Conservation (phyloP, 1,284 basidiomycete genomes). For the Apiotrichum laibachii region DNA sequence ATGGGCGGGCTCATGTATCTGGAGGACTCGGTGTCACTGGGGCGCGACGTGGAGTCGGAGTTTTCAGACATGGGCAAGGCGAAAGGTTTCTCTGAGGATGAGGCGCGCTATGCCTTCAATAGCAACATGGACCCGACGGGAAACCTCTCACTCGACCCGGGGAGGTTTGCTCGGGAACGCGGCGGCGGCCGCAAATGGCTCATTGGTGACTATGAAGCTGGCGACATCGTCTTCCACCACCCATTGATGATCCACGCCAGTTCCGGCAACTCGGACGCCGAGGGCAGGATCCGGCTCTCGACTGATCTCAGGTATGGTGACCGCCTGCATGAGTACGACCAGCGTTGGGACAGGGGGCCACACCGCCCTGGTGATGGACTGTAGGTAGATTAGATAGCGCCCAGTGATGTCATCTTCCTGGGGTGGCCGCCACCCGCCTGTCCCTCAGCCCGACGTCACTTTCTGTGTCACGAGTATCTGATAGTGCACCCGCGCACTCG, state of each 20-base stretch:
- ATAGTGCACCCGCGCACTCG: too few species aligned
- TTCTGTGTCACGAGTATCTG: too few species aligned
- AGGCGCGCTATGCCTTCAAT: slow-evolving; percentile 27
- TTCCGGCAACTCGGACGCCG: slow-evolving; percentile 5
- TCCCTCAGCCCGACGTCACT: too few species aligned
- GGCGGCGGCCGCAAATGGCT: slow-evolving; percentile 10
- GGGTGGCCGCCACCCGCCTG: too few species aligned
- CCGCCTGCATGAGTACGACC: slow-evolving; percentile 5
- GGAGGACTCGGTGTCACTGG: slow-evolving; percentile 21
- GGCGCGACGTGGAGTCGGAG: slow-evolving; percentile 20
- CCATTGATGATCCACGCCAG: slow-evolving; percentile 9
- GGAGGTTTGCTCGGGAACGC: background rate
- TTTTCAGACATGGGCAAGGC: slow-evolving; percentile 13
- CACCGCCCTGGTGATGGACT: slow-evolving; percentile 2
- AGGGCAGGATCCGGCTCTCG: slow-evolving; percentile 9
- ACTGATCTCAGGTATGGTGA: slow-evolving; percentile 15
- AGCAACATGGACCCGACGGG: slow-evolving; percentile 12
- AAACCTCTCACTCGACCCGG: slow-evolving; percentile 3
- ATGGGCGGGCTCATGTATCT: slow-evolving; percentile 33
- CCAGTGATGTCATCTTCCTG: too few species aligned
- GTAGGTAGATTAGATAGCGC: background rate
- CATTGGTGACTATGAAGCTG: slow-evolving; percentile 18
- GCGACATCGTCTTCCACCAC: slow-evolving; percentile 24
- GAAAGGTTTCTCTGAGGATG: slow-evolving; percentile 16
- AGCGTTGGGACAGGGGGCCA: slow-evolving; percentile 6